A percentile compares a stretch with the other conserved stretches of the same genome.
Evolutionary conservation across 176 grass and related monocot species (phyloP).

Genomic region (Triticum turgidum): DNA sequence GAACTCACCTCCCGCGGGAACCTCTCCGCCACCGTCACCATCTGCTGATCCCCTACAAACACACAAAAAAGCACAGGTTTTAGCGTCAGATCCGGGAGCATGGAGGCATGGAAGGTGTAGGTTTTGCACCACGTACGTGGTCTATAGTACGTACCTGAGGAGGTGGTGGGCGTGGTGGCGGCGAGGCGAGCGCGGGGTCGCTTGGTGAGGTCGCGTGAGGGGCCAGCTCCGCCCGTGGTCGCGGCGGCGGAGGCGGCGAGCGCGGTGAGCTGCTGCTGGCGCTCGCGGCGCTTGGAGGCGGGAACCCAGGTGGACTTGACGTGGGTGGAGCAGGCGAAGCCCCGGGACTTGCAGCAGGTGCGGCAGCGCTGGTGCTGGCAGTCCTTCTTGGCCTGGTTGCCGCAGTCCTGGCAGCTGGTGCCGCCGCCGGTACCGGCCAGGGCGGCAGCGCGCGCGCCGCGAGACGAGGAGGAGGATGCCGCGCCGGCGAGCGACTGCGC

Average conservation of each 20-base stretch:
- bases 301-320: slow-evolving; percentile 96
- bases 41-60: slow-evolving; percentile 40
- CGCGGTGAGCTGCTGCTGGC: slow-evolving; percentile 62
- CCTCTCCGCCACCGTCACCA: slow-evolving; percentile 47
- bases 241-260: slow-evolving; percentile 34
- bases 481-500: slow-evolving; percentile 35
- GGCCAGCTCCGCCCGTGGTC: slow-evolving; percentile 18
- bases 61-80: not conserved
- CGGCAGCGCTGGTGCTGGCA: slow-evolving; percentile 82
- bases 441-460: not conserved
- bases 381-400: slow-evolving; percentile 98
- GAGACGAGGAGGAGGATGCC: slow-evolving; percentile 27
- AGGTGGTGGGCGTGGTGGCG: slow-evolving; percentile 36
- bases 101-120: not conserved
- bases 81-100: not conserved
- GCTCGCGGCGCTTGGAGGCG: slow-evolving; percentile 81
- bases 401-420: slow-evolving; percentile 95
- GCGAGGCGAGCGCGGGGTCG: slow-evolving; percentile 27
- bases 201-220: slow-evolving; percentile 50
- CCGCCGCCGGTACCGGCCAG: not conserved
- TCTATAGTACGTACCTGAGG: slow-evolving; percentile 49
- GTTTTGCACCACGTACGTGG: not conserved
- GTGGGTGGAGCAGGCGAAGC: slow-evolving; percentile 71
- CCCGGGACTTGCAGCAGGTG: slow-evolving; percentile 96
- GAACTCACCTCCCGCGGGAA: slow-evolving; percentile 86